phyloP scores from a whole-genome alignment of 495 filamentous ascomycete species.

The Penicillium psychrofluorescens region DNA sequence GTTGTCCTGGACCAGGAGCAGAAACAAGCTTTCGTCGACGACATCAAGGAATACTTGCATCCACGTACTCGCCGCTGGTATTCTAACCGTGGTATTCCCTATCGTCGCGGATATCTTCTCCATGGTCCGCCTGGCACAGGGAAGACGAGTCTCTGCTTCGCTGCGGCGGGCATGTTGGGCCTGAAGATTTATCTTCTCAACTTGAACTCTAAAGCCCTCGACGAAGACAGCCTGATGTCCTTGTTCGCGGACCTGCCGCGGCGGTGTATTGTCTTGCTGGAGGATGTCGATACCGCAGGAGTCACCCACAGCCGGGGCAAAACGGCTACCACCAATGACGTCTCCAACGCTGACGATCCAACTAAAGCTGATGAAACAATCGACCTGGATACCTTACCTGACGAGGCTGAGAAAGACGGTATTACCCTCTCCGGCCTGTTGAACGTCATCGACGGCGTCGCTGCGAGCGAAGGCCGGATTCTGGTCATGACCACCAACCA shows the following conservation, averaged over 20 bases:
- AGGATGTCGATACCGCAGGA: slow-evolving; percentile 42
- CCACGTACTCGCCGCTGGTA: slow-evolving; percentile 71
- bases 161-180: slow-evolving; percentile 35
- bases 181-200: slow-evolving; percentile 41
- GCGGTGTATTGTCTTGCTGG: slow-evolving; percentile 40
- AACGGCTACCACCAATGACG: background rate
- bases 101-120: slow-evolving; percentile 41
- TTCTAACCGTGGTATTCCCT: slow-evolving; percentile 55
- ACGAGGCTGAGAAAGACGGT: slow-evolving; percentile 14
- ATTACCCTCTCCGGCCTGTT: slow-evolving; percentile 66
- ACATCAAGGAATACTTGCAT: slow-evolving; percentile 86
- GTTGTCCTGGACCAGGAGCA: slow-evolving; percentile 71
- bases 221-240: slow-evolving; percentile 61
- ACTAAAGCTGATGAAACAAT: background rate
- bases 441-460: slow-evolving; percentile 78
- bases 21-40: slow-evolving; percentile 64
- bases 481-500: slow-evolving; percentile 86
- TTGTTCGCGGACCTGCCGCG: slow-evolving; percentile 55
- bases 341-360: background rate
- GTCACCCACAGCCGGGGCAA: slow-evolving; percentile 48
- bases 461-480: slow-evolving; percentile 66
- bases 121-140: slow-evolving; percentile 44
- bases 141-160: slow-evolving; percentile 46
- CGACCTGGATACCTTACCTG: background rate
- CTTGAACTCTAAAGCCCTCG: slow-evolving; percentile 31